These are phyloP conservation scores for Aspergillus eucalypticola DNA, from an alignment of 2,329 filamentous ascomycete genomes.

Conservation along the genomic window DNA sequence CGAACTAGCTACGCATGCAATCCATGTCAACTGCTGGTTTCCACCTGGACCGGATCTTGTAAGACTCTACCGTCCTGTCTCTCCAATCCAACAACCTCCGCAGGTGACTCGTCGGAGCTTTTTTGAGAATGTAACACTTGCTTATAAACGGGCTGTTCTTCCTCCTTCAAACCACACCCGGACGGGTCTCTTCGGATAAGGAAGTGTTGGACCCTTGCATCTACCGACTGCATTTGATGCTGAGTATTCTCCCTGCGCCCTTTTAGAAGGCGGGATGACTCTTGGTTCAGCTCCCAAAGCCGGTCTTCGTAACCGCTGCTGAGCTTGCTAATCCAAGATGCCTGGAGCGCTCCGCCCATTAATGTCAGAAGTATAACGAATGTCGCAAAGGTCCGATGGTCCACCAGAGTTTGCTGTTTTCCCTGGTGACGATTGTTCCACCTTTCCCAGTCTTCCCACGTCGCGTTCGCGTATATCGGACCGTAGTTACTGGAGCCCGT, in stretches of 20 bases:
- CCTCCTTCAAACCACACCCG: conserved; percentile 47
- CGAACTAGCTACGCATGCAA: neutral
- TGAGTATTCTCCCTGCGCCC: conserved; percentile 55
- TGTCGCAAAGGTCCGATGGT: conserved; percentile 74
- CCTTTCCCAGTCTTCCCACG: conserved; percentile 96
- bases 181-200: conserved; percentile 68
- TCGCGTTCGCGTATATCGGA: conserved; percentile 71
- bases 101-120: neutral
- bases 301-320: conserved; percentile 66
- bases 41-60: neutral
- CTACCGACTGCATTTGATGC: conserved; percentile 48
- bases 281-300: conserved; percentile 65
- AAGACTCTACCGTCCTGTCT: neutral
- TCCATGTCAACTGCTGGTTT: neutral
- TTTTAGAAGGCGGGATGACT: conserved; percentile 59
- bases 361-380: conserved; percentile 70
- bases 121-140: conserved; percentile 15
- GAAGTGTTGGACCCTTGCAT: conserved; percentile 75
- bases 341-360: conserved; percentile 71
- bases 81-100: neutral
- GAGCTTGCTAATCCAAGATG: conserved; percentile 65
- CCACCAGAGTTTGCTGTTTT: conserved; percentile 59
- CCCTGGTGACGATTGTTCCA: conserved; percentile 63
- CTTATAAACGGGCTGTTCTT: conserved; percentile 45
- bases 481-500: conserved; percentile 29